Evolutionary conservation across 2,329 filamentous ascomycete species (phyloP), one percentile per base, ranked within the genome.

Genomic region (Blumeria graminis): DNA sequence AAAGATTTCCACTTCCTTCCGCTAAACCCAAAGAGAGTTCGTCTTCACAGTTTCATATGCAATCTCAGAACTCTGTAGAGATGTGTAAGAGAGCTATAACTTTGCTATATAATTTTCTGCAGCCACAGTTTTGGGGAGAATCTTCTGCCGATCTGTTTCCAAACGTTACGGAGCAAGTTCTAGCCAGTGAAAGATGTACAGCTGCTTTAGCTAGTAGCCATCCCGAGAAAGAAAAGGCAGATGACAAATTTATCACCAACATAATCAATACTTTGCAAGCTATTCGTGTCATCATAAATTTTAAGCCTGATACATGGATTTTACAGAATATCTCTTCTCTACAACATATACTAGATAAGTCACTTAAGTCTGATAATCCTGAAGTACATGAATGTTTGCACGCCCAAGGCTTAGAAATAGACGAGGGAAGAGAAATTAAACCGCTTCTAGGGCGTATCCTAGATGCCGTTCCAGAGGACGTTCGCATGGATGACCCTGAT

Each of bases 191-290:
- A 9, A 89, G 87, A 68, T 82, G 85, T 1, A 69, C 74, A 9
- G 69, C 70, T 35, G 75, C 78, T 38, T 71, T 84, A 36, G 71
- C 73, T n/a, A 74, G 74, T 13, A 78, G 81, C 57, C 74, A 76
- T 6, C 67, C 71, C 0, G 78, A 82, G 59, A 80, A 80, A 56
- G 83, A 87, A 55, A 85, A 86, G 63, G 77, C 76, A n/a, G 82
- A 89, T 60, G 84, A 89, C 43, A 88, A 87, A 67, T 88, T 89
- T 64, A 76, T 84, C 45, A 93, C 86, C 0, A 82, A 83, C 60
- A 90, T 94, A 69, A 80, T 98, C 70, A 98, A 98, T 67, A 88
- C 89, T 1, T 75, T 98, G 13, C 89, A 96, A 67, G 85, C 96
- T 43, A 74, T 98, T 58, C 85, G 90, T 52, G 84, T 95, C 58